Base-by-base conservation (phyloP, 164 flowering plant species). In the Taxillus chinensis region DNA sequence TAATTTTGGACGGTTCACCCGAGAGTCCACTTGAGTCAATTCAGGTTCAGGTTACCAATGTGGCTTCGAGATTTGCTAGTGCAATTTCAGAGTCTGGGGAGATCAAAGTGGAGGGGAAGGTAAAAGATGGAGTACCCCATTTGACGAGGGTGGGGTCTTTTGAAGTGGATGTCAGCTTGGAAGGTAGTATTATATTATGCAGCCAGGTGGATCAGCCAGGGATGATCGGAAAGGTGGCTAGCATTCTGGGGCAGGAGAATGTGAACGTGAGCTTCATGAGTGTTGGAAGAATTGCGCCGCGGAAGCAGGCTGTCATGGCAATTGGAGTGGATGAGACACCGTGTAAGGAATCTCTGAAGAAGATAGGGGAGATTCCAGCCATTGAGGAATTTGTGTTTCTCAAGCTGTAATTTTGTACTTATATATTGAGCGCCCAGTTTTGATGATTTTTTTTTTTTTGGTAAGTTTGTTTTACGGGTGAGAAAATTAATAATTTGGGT, bases 131-230 rank as follows among this genome's bases (percentile, higher is more conserved):
- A 57, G 59, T 84, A 42, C 92, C 98, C 10, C 91, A 84, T 67
- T 61, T 92, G 77, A 92, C 92, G 15, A 86, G 71, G 76, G 92
- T 92, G 1, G 98, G 98, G 54, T 79, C 96, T 3, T 92, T 89
- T 65, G 92, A 83, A 13, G 95, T 92, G 40, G 92, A 89, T 66
- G 96, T 89, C 67, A 87, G 88, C 58, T 70, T 92, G 74, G 98
- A 92, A 66, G 96, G 96, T 3, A 92, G 83, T 67, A 68, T 89
- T 15, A 83, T 92, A n/a, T 81, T 92, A 9, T 92, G 98, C 83
- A 83, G 89, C 62, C 98, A 92, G 63, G 92, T 89, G n/a, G 98
- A 92, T 73, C 96, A 92, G 68, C 98, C 96, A 0, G 96, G 93
- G 7, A 82, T 89, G 87, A 89, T 89, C 39, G 96, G 96, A 16